Conservation (phyloP, 1,284 basidiomycete species). For the Malassezia psittaci region DNA sequence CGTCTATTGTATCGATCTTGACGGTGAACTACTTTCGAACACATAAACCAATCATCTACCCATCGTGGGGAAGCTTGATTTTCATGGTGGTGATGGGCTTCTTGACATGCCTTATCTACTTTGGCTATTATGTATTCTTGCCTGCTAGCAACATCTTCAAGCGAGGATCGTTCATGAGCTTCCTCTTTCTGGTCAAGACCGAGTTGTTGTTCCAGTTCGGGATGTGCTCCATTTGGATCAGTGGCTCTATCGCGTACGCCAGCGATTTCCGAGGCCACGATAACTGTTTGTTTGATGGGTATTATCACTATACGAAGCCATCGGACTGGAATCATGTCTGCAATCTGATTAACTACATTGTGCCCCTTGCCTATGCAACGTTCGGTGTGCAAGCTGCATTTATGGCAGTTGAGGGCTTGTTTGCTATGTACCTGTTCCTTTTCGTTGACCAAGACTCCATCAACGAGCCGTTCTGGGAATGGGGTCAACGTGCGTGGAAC, state of each 20-base stretch:
- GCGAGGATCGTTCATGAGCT: slow-evolving; percentile 43
- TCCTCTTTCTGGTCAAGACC: slow-evolving; percentile 44
- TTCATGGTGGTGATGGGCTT: slow-evolving; percentile 48
- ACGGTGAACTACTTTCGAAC: slow-evolving; percentile 47
- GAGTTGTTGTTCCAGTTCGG: slow-evolving; percentile 47
- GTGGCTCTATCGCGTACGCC: slow-evolving; percentile 47
- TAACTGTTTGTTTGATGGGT: slow-evolving; percentile 48
- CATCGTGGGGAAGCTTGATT: slow-evolving; percentile 49
- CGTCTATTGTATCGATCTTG: slow-evolving; percentile 39
- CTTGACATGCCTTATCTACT: slow-evolving; percentile 44
- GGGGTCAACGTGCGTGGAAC: slow-evolving; percentile 44
- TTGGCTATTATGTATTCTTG: slow-evolving; percentile 47
- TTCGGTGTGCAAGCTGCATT: slow-evolving; percentile 46
- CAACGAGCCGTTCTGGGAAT: slow-evolving; percentile 49
- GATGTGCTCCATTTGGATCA: slow-evolving; percentile 47
- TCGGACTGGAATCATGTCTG: slow-evolving; percentile 46
- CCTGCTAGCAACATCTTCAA: slow-evolving; percentile 44
- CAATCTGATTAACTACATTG: slow-evolving; percentile 46
- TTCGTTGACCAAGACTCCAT: slow-evolving; percentile 51
- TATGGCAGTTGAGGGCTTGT: slow-evolving; percentile 31
- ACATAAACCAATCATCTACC: slow-evolving; percentile 46
- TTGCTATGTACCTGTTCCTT: slow-evolving; percentile 45
- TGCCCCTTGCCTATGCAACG: slow-evolving; percentile 46
- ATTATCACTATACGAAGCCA: slow-evolving; percentile 48
- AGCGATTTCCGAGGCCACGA: slow-evolving; percentile 45